Evolutionary conservation across 192 early-diverging fungal genomes (phyloP).

Genomic region (Podochytrium sp.): DNA sequence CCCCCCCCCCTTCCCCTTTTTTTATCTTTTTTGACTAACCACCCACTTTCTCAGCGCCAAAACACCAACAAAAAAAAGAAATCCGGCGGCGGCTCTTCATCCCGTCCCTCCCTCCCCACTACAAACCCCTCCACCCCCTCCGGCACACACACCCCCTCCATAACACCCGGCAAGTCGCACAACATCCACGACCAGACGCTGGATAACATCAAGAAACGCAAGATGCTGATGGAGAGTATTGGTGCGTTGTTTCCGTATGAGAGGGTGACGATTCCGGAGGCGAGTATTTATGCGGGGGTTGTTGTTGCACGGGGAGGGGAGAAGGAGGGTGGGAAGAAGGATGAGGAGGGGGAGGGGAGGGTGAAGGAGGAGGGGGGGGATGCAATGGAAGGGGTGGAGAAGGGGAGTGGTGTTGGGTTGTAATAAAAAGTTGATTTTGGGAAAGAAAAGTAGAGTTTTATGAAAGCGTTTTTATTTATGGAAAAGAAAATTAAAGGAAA

Average conservation of each 20-base stretch:
- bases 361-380: not conserved
- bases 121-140: constrained; percentile 3
- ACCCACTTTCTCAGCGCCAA: constrained; percentile 12
- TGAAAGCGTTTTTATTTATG: too few relatives aligned
- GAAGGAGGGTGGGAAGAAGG: not conserved
- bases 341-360: not conserved
- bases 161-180: not conserved
- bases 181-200: constrained; percentile 38
- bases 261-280: constrained; percentile 35
- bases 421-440: not conserved
- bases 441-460: too few relatives aligned
- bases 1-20: not conserved
- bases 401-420: not conserved
- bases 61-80: constrained; percentile 28
- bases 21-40: constrained; percentile 3
- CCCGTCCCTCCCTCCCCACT: constrained; percentile 21
- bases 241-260: constrained; percentile 43
- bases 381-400: not conserved
- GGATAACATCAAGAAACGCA: constrained; percentile 41
- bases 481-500: too few relatives aligned
- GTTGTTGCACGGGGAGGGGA: not conserved
- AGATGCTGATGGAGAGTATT: constrained; percentile 41
- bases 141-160: not conserved
- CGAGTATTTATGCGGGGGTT: constrained; percentile 31
- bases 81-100: too few relatives aligned